Percentiles rank a stretch among this genome's conserved stretches.
Conservation (phyloP, 768 basidiomycete species). For the Basidioascus undulatus region DNA sequence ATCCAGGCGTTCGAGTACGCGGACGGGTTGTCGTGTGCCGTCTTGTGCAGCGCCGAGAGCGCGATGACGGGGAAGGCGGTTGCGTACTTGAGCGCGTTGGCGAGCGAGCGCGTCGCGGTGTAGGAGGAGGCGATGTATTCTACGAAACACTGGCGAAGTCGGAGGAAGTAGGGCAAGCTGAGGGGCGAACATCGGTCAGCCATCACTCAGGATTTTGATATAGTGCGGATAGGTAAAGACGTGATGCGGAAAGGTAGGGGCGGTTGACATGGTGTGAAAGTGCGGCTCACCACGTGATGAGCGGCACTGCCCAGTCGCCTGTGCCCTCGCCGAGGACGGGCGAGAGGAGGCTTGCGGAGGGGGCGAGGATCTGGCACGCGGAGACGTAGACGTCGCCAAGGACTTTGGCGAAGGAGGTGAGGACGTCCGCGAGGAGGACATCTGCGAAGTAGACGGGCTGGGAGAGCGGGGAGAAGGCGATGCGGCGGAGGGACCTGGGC, state of each 20-base stretch:
- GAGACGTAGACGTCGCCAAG: constrained; percentile 85
- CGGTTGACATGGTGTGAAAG: not conserved
- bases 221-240: too few relatives aligned
- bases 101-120: constrained; percentile 44
- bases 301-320: constrained; percentile 51
- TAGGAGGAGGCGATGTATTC: constrained; percentile 47
- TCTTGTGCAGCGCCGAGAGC: constrained; percentile 67
- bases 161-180: constrained; percentile 70
- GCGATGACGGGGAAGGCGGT: constrained; percentile 90
- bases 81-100: constrained; percentile 88
- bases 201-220: not conserved
- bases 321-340: too few relatives aligned
- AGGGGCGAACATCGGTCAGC: constrained; percentile 3
- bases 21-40: constrained; percentile 10
- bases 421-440: constrained; percentile 77
- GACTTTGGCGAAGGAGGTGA: constrained; percentile 92
- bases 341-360: too few relatives aligned
- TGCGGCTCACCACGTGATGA: constrained; percentile 56
- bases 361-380: constrained; percentile 44
- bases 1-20: constrained; percentile 10
- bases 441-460: constrained; percentile 64
- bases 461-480: constrained; percentile 36
- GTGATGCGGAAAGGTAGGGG: not conserved
- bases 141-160: constrained; percentile 77
- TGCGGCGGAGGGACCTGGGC: constrained; percentile 49